A percentile compares a stretch with the other conserved stretches of the same genome.
Evolutionary conservation across 2,329 filamentous ascomycete genomes (phyloP).

Genomic region (Graphilbum fragrans): DNA sequence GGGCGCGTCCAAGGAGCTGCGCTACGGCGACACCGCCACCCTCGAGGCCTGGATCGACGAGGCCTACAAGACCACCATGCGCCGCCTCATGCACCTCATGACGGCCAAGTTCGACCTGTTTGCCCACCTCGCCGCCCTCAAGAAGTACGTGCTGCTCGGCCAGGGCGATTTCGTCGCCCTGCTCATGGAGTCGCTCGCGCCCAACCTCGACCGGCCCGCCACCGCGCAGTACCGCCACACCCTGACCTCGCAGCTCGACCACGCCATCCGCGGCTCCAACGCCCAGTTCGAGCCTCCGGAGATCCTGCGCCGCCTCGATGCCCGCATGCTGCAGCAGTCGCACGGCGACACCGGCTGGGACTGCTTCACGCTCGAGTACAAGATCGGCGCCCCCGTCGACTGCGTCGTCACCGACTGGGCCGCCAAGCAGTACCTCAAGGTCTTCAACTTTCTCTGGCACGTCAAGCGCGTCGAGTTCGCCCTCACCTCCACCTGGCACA

Average conservation of each 20-base stretch:
- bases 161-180: conserved; percentile 96
- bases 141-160: conserved; percentile 87
- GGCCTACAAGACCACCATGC: conserved; percentile 97
- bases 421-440: conserved; percentile 91
- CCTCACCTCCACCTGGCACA: conserved; percentile 79
- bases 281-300: conserved; percentile 91
- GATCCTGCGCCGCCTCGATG: conserved; percentile 81
- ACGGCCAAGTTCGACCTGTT: conserved; percentile 90
- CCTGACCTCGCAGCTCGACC: conserved; percentile 91
- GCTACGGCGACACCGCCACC: conserved; percentile 85
- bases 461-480: conserved; percentile 97
- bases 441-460: conserved; percentile 98
- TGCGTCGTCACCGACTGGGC: conserved; percentile 96
- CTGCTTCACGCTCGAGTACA: conserved; percentile 97
- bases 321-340: conserved; percentile 93
- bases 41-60: conserved; percentile 91
- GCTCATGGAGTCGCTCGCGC: conserved; percentile 89
- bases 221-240: conserved; percentile 95
- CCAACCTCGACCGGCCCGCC: conserved; percentile 89
- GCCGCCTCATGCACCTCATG: conserved; percentile 86
- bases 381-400: conserved; percentile 91
- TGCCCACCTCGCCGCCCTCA: conserved; percentile 80
- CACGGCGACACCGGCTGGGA: conserved; percentile 99
- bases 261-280: conserved; percentile 93
- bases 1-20: conserved; percentile 78